A percentile compares a stretch with the other conserved stretches of the same genome.
These are phyloP conservation scores for Neofusicoccum ribis DNA, from an alignment of 2,329 filamentous ascomycete genomes.

Conservation along the genomic window DNA sequence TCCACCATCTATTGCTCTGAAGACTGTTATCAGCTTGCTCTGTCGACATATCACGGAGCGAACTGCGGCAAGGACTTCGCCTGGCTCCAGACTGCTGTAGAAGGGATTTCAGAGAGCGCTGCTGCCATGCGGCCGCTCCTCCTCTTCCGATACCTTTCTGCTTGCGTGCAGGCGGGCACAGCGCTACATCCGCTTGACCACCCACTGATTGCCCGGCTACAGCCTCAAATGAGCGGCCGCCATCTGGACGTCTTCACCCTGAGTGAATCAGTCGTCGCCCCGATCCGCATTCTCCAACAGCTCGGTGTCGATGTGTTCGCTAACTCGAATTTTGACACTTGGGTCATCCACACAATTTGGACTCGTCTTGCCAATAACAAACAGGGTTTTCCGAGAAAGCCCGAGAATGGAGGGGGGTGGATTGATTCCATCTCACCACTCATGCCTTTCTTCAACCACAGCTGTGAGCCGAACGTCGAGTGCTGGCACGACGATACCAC, in stretches of 20 bases:
- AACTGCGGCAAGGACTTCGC: slow-evolving; percentile 32
- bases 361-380: slow-evolving; percentile 37
- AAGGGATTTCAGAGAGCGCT: slow-evolving; percentile 24
- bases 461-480: slow-evolving; percentile 33
- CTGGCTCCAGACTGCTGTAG: slow-evolving; percentile 25
- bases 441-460: slow-evolving; percentile 36
- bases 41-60: slow-evolving; percentile 28
- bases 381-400: slow-evolving; percentile 26
- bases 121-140: slow-evolving; percentile 30
- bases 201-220: slow-evolving; percentile 30
- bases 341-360: slow-evolving; percentile 34
- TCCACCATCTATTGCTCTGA: slow-evolving; percentile 28
- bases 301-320: slow-evolving; percentile 32
- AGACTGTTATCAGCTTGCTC: slow-evolving; percentile 27
- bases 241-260: slow-evolving; percentile 34
- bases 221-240: slow-evolving; percentile 29
- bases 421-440: slow-evolving; percentile 31
- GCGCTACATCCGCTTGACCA: slow-evolving; percentile 29
- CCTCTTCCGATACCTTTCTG: slow-evolving; percentile 30
- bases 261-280: slow-evolving; percentile 28
- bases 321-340: slow-evolving; percentile 30
- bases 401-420: slow-evolving; percentile 26
- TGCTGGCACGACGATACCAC: slow-evolving; percentile 22
- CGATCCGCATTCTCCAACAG: slow-evolving; percentile 30
- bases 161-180: slow-evolving; percentile 27